A percentile compares a stretch with the other conserved stretches of the same genome.
phyloP scores from a whole-genome alignment of 345 rosid species.

The Eucalyptus caleyi region DNA sequence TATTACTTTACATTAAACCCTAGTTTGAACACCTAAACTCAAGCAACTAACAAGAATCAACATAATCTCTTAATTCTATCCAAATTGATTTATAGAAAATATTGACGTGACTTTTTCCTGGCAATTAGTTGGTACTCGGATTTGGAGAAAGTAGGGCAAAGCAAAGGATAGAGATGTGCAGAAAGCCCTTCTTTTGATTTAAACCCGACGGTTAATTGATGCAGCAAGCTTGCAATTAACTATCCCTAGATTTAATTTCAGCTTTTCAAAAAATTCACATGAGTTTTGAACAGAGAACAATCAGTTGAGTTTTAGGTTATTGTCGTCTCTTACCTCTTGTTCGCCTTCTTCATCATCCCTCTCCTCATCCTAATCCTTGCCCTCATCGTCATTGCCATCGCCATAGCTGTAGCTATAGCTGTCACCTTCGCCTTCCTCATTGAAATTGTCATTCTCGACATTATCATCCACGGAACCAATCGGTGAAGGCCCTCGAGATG shows the following conservation, averaged over 20 bases:
- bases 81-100: not conserved
- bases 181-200: not conserved
- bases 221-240: not conserved
- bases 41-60: not conserved
- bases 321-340: not conserved
- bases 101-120: not conserved
- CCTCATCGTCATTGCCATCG: not conserved
- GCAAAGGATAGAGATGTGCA: not conserved
- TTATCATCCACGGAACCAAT: no score
- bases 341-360: slow-evolving; percentile 20
- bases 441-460: no score
- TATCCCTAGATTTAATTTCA: not conserved
- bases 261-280: not conserved
- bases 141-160: not conserved
- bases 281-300: not conserved
- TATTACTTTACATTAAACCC: not conserved
- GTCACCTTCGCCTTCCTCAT: no score
- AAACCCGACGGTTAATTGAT: not conserved
- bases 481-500: no score
- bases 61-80: not conserved
- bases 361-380: slow-evolving; percentile 24
- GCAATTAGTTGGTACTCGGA: not conserved
- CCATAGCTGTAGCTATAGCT: fast-evolving
- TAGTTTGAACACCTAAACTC: not conserved
- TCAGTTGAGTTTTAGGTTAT: no score